Base-by-base conservation (phyloP, 1,284 basidiomycete genomes). In the Cystobasidium pallidum region DNA sequence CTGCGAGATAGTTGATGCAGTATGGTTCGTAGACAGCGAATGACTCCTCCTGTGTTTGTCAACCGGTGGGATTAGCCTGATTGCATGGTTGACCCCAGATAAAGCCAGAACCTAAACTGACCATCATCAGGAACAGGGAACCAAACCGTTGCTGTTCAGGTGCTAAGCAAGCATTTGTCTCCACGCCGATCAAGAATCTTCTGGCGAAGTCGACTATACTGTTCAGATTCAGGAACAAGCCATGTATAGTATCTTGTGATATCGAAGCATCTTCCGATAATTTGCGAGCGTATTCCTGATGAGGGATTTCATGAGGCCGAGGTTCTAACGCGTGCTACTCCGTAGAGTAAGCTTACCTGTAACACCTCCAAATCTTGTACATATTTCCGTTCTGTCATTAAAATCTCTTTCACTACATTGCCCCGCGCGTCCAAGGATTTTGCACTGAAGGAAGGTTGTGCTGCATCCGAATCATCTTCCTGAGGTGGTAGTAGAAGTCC, bases 361-460 rank as follows among this genome's bases (percentile, higher is more conserved):
- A 99, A 89, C 78, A 94, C 89, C 82, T 99, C 96, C 70, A 99
- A 84, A 82, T 99, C 95, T 81, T 95, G 91, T 19, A 99, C 95
- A 81, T 95, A 99, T 83, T 96, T 97, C 66, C 95, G 88, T 81
- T 99, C 96, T 2, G 92, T 94, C 80, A 93, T 91, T 63, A 96
- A 87, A 76, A 95, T 88, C 81, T 96, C 94, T 76, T 86, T 86
- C 70, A 93, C 86, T 75, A 92, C 90, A 76, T 73, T 59, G 7
- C 55, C 73, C 39, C 62, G 11, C 83, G 78, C 30, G 81, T 78
- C 58, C 65, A 73, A 43, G 49, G 41, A 62, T 67, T 39, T 67
- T 30, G 63, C 65, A 45, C n/a, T 52, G 51, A 19, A 71, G 21
- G 67, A 21, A 58, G 67, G 17, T 73, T 65, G 21, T 19, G 61